These are phyloP conservation scores for Umbelopsis ramanniana DNA, from an alignment of 192 early-diverging fungal species.

Conservation along the genomic window DNA sequence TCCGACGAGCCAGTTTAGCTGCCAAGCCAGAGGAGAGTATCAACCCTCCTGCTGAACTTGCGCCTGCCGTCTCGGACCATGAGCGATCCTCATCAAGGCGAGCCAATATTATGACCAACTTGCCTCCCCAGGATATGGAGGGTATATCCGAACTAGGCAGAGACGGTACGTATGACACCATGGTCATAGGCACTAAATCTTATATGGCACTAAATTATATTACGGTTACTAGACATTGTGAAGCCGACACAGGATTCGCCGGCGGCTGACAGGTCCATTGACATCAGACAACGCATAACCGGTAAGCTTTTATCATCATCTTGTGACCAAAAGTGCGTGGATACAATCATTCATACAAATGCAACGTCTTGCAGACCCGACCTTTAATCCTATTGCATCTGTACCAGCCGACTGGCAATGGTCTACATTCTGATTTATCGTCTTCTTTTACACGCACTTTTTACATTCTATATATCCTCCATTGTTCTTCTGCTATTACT, in stretches of 20 bases:
- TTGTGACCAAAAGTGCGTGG: neutral
- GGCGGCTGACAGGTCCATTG: neutral
- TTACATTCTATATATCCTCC: neutral
- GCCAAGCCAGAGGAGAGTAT: neutral
- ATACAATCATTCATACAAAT: neutral
- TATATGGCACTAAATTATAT: neutral
- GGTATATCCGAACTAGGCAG: constrained; percentile 35
- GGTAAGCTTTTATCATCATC: neutral
- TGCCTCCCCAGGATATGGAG: constrained; percentile 38
- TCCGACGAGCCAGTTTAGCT: constrained; percentile 1
- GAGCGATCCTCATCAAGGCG: neutral
- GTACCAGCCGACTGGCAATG: constrained; percentile 40
- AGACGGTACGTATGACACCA: constrained; percentile 31
- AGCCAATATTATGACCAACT: constrained; percentile 32
- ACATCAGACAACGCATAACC: constrained; percentile 11
- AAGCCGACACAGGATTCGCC: neutral
- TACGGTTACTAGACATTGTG: constrained; percentile 2
- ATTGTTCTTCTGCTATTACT: constrained; percentile 13
- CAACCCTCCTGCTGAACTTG: neutral
- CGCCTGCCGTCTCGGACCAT: neutral
- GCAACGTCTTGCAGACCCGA: neutral
- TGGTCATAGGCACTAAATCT: neutral
- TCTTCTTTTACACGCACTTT: neutral
- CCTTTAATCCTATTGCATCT: constrained; percentile 25
- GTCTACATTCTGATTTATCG: constrained; percentile 36